Evolutionary conservation across 1,284 basidiomycete species (phyloP).

Genomic region (Coniferiporia weirii): DNA sequence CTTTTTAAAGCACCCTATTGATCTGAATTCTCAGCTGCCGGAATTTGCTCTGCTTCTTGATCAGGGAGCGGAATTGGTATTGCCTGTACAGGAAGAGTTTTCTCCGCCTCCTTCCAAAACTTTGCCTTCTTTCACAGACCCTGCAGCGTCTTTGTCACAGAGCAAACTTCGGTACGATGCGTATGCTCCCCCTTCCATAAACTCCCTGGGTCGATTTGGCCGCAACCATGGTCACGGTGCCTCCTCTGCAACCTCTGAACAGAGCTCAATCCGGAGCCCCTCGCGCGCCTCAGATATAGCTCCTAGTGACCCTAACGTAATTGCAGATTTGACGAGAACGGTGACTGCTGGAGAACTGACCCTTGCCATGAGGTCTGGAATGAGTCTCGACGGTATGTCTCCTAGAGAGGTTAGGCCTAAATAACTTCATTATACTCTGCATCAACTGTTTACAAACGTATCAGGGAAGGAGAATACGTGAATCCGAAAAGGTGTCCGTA

Average conservation of each 20-base stretch:
- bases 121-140: slow-evolving; percentile 20
- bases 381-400: neutral
- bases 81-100: slow-evolving; percentile 6
- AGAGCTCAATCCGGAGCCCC: slow-evolving; percentile 25
- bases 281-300: slow-evolving; percentile 19
- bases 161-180: slow-evolving; percentile 63
- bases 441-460: neutral
- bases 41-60: slow-evolving; percentile 14
- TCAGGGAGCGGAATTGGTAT: neutral
- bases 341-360: slow-evolving; percentile 56
- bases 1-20: neutral
- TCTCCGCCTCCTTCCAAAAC: slow-evolving; percentile 6
- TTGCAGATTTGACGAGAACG: slow-evolving; percentile 32
- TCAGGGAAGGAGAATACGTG: neutral
- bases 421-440: slow-evolving; percentile 1
- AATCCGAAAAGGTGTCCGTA: neutral
- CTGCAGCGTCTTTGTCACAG: slow-evolving; percentile 28
- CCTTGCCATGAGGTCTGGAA: slow-evolving; percentile 37
- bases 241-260: slow-evolving; percentile 6
- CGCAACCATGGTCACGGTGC: slow-evolving; percentile 1
- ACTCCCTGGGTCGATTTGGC: neutral
- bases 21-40: slow-evolving; percentile 1
- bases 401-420: neutral
- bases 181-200: slow-evolving; percentile 43
- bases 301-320: slow-evolving; percentile 21